These are phyloP conservation scores for Rhododendron ferrugineum DNA, from an alignment of 148 eudicot species.

Conservation along the genomic window DNA sequence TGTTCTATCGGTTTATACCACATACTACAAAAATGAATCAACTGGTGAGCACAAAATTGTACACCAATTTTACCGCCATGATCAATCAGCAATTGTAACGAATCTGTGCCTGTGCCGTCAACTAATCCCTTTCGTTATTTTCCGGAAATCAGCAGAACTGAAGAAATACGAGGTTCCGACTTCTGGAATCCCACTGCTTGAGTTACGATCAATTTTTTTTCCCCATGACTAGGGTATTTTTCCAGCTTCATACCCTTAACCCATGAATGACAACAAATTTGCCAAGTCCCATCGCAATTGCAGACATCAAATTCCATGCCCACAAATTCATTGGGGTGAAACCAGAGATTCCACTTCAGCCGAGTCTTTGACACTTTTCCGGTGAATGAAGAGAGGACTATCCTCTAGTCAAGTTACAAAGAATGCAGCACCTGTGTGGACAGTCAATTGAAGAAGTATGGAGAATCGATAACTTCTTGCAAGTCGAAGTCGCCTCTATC, in stretches of 20 bases:
- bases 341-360: constrained; percentile 3
- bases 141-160: background rate
- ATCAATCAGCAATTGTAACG: background rate
- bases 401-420: background rate
- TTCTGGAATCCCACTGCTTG: constrained; percentile 4
- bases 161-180: background rate
- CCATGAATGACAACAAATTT: background rate
- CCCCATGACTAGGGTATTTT: background rate
- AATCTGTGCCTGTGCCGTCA: background rate
- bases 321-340: background rate
- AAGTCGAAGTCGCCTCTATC: background rate
- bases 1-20: background rate
- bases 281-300: background rate
- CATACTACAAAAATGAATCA: background rate
- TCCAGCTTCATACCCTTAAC: background rate
- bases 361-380: background rate
- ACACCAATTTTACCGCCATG: background rate
- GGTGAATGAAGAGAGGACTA: background rate
- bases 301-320: background rate
- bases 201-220: background rate
- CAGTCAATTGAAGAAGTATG: constrained; percentile 45
- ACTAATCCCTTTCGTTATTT: background rate
- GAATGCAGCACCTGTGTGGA: background rate
- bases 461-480: background rate
- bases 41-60: background rate